Base-by-base conservation (phyloP, 1,284 basidiomycete genomes). In the Cutaneotrichosporon curvatum region DNA sequence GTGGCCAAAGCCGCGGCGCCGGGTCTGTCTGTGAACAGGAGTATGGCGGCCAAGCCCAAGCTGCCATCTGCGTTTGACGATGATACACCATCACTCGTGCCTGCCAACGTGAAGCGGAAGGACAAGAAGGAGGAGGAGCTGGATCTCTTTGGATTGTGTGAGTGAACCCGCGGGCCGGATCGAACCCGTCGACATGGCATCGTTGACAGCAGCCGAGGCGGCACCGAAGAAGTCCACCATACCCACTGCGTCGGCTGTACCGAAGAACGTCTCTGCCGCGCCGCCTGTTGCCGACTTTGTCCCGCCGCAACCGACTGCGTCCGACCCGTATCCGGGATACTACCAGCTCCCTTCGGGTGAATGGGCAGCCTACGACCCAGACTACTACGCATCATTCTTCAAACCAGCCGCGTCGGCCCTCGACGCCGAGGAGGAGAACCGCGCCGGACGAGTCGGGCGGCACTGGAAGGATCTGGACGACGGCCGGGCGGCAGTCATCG, bases 241-340 rank as follows among this genome's bases (percentile, higher is more conserved):
- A 16, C 30, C 48, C 5, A 32, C 40, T 4, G 19, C 55, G 9
- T 16, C 58, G 9, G 22, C 58, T 22, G 57, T 56, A 44, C 64
- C 67, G 20, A 41, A 59, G 1, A 62, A 62, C 37, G 58, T 67
- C 19, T 45, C 50, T 15, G 67, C 70, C 5, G 70, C 70, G 1
- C 68, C 70, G 0, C 44, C 57, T 7, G 67, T 69, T 2, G 54
- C 63, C 14, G 81, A 82, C 41, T 89, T 83, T 60, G 74, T 79
- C 32, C 81, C 84, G 0, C 87, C 87, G 1, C 79, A 81, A 45
- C 88, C 88, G 0, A 83, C 81, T 4, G 75, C 79, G 1, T 73
- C 75, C 18, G 88, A 91, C 63, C 79, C 80, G 16, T 89, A 90
- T 67, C 88, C 88, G 2, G 88, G 88, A 2, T 92, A 90, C 72